Conservation (phyloP, 2,329 filamentous ascomycete genomes). For the Leptographium wingfieldii region DNA sequence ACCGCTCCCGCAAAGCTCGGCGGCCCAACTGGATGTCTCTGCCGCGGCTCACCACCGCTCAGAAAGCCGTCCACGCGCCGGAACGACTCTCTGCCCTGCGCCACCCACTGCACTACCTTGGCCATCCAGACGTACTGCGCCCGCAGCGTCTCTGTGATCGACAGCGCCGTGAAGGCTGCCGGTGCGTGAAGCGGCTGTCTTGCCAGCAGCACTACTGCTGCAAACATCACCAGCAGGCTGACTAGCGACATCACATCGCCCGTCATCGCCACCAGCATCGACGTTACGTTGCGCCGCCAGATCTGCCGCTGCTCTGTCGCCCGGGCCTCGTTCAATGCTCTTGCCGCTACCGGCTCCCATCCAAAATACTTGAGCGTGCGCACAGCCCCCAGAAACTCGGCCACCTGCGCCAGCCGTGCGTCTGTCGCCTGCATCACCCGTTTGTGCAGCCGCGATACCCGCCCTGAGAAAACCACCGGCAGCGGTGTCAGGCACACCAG, state of each 20-base stretch:
- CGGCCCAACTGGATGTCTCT: slow-evolving; percentile 16
- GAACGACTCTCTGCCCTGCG: slow-evolving; percentile 18
- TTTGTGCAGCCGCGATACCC: slow-evolving; percentile 18
- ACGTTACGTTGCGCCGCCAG: slow-evolving; percentile 18
- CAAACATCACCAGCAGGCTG: slow-evolving; percentile 9
- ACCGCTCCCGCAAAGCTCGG: slow-evolving; percentile 17
- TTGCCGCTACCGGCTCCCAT: slow-evolving; percentile 77
- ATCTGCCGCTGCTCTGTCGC: slow-evolving; percentile 14
- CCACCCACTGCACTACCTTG: slow-evolving; percentile 15
- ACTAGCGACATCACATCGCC: slow-evolving; percentile 12
- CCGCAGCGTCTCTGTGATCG: slow-evolving; percentile 14
- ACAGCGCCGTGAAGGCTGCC: slow-evolving; percentile 13
- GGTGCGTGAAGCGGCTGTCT: slow-evolving; percentile 7
- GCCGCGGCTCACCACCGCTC: slow-evolving; percentile 12
- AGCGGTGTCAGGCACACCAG: slow-evolving; percentile 18
- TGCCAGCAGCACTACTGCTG: not conserved
- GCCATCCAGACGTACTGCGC: slow-evolving; percentile 13
- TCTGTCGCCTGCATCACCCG: slow-evolving; percentile 45
- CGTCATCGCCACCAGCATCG: slow-evolving; percentile 11
- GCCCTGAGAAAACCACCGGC: slow-evolving; percentile 17
- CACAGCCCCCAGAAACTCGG: slow-evolving; percentile 85
- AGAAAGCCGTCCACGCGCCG: slow-evolving; percentile 21
- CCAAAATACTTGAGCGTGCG: slow-evolving; percentile 96
- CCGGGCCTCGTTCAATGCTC: not conserved
- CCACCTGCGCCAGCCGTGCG: slow-evolving; percentile 79